A percentile compares a stretch with the other conserved stretches of the same genome.
phyloP scores from a whole-genome alignment of 306 rosid species.

The Medicago ruthenica region DNA sequence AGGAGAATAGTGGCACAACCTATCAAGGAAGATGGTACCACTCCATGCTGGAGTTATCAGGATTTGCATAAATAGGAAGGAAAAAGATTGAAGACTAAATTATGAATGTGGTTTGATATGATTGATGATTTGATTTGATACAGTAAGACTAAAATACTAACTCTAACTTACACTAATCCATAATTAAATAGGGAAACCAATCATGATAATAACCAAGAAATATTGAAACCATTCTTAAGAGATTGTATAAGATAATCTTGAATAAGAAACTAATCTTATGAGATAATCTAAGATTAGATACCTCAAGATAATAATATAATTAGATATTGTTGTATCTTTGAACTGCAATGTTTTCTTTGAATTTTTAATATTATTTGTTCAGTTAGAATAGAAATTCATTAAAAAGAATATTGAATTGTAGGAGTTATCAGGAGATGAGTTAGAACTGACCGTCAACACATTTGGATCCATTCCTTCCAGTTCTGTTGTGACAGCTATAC shows the following conservation, averaged over 20 bases:
- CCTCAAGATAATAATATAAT: not conserved
- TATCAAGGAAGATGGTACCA: not conserved
- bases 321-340: not conserved
- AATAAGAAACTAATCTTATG: too few relatives aligned
- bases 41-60: not conserved
- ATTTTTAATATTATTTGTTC: slow-evolving; percentile 15
- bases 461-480: slow-evolving; percentile 65
- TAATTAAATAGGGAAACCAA: not conserved
- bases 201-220: not conserved
- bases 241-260: too few relatives aligned
- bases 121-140: slow-evolving; percentile 12
- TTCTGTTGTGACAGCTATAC: slow-evolving; percentile 69
- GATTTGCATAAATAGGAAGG: slow-evolving; percentile 1
- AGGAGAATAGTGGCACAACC: not conserved
- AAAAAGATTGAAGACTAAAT: not conserved
- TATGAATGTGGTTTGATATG: not conserved
- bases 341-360: slow-evolving; percentile 16
- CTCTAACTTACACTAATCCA: not conserved
- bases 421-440: slow-evolving; percentile 79
- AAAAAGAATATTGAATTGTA: slow-evolving; percentile 43
- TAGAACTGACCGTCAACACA: slow-evolving; percentile 62
- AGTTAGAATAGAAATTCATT: slow-evolving; percentile 34
- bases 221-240: not conserved
- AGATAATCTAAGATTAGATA: too few relatives aligned
- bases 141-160: not conserved